Evolutionary conservation across 495 filamentous ascomycete genomes (phyloP), one percentile per base, ranked within the genome.

Genomic region (Tuber brumale): DNA sequence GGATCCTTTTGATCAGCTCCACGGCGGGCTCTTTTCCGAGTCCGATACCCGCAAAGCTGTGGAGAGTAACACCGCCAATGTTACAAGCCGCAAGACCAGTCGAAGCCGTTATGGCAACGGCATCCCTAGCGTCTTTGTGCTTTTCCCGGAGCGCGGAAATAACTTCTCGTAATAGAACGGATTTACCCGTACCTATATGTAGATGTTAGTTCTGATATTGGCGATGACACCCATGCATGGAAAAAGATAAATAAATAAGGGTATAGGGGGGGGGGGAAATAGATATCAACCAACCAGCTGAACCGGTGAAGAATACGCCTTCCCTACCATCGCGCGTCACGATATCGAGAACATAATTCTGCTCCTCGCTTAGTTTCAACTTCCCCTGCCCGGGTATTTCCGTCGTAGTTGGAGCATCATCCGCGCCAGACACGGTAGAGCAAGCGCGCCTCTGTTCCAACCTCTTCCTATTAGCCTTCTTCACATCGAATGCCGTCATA

Each of bases 231-330:
- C 48, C 23, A 16, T n/a, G 27, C 14, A 70, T 8, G 37, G 27
- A 35, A 45, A 72, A 43, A 71, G 48, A 18, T 44, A 16, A 70
- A 42, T 42, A 42, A 9, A 80, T 42, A 27, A 31, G 35, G 27
- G 7, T 10, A 23, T 44, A 12, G n/a, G n/a, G n/a, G 46, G 46
- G 12, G 27, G 57, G 10, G 1, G 5, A 27, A 57, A 57, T 57
- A 57, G 8, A 14, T 35, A 66, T 35, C 45, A 46, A 79, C 82
- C 46, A 75, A 87, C 95, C 95, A 74, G 95, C 95, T 66, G 95
- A 97, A 75, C 95, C 95, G 3, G 95, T 99, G 84, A 98, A 99
- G 86, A 99, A 99, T 6, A 97, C 94, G 79, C 95, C 97, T 81
- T 94, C 92, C 45, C 86, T 86, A 27, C 51, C n/a, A 48, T 91